Evolutionary conservation across 371 early-diverging fungal species (phyloP).

Genomic region (Lichtheimia ornata): DNA sequence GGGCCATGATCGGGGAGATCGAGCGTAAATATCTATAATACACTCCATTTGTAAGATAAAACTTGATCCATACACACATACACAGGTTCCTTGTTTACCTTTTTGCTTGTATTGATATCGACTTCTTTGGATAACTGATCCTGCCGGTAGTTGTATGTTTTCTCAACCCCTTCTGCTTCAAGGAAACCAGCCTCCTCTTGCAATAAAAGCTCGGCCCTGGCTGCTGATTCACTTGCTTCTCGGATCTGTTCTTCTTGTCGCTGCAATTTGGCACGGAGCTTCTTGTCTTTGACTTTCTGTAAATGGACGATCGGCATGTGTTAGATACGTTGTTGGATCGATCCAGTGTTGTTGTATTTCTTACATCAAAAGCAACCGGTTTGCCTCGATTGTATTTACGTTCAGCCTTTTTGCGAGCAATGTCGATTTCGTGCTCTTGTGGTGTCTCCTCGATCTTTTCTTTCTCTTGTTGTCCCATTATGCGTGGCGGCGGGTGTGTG

Average conservation of each 20-base stretch:
- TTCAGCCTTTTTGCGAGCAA: conserved; percentile 1
- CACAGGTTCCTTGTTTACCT: conserved; percentile 48
- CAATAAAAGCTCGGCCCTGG: conserved; percentile 75
- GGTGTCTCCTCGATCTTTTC: neutral
- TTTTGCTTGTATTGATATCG: conserved; percentile 77
- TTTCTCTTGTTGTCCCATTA: conserved; percentile 5
- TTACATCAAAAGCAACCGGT: conserved; percentile 16
- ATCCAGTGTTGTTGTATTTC: neutral
- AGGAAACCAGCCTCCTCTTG: conserved; percentile 77
- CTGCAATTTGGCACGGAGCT: conserved; percentile 61
- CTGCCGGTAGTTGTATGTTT: conserved; percentile 87
- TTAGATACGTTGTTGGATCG: neutral
- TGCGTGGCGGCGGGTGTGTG: neutral
- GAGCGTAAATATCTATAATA: conserved; percentile 74
- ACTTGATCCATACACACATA: neutral
- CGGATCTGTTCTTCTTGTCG: conserved; percentile 60
- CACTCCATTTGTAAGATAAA: neutral
- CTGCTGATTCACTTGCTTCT: conserved; percentile 79
- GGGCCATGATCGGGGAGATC: conserved; percentile 87
- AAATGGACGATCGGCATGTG: neutral
- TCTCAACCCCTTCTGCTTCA: conserved; percentile 89
- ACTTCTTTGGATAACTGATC: conserved; percentile 72
- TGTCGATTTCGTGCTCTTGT: neutral
- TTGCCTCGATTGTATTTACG: conserved; percentile 17
- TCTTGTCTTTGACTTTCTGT: conserved; percentile 67